These are phyloP conservation scores for Kazachstania bromeliacearum DNA, from an alignment of 805 yeast species.

Conservation along the genomic window DNA sequence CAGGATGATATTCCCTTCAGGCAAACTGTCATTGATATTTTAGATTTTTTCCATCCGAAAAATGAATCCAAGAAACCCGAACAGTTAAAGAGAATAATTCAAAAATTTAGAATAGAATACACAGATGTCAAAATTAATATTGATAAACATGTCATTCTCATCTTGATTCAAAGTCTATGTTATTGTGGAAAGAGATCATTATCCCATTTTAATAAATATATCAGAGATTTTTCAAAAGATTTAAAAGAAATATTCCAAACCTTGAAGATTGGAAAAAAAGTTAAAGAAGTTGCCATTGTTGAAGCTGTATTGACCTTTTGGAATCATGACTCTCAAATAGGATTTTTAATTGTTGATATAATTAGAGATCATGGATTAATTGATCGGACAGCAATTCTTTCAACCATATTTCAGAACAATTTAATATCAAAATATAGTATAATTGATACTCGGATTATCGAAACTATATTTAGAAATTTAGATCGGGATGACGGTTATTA, in stretches of 20 bases:
- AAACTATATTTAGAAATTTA: conserved; percentile 33
- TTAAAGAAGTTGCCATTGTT: conserved; percentile 38
- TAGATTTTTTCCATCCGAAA: conserved; percentile 31
- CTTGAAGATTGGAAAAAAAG: conserved; percentile 21
- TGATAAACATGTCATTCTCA: conserved; percentile 40
- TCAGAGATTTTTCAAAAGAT: conserved; percentile 33
- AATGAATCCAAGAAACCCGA: conserved; percentile 21
- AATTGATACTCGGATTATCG: conserved; percentile 38
- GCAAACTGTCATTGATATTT: conserved; percentile 30
- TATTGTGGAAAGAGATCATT: conserved; percentile 83
- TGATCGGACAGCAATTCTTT: conserved; percentile 33
- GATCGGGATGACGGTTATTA: too few species aligned
- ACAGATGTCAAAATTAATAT: conserved; percentile 28
- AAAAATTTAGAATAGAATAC: conserved; percentile 24
- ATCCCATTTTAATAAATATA: conserved; percentile 58
- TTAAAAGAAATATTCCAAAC: conserved; percentile 28
- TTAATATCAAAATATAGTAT: conserved; percentile 28
- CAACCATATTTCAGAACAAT: conserved; percentile 32
- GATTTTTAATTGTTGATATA: conserved; percentile 47
- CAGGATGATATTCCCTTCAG: conserved; percentile 32
- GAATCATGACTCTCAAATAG: conserved; percentile 57
- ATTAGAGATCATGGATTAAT: conserved; percentile 40
- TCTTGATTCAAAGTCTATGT: conserved; percentile 62
- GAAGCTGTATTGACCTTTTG: conserved; percentile 54
- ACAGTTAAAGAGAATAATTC: conserved; percentile 15